Base-by-base conservation (phyloP, 352 stramenopile genomes). In the Phytopythium oedochilum region DNA sequence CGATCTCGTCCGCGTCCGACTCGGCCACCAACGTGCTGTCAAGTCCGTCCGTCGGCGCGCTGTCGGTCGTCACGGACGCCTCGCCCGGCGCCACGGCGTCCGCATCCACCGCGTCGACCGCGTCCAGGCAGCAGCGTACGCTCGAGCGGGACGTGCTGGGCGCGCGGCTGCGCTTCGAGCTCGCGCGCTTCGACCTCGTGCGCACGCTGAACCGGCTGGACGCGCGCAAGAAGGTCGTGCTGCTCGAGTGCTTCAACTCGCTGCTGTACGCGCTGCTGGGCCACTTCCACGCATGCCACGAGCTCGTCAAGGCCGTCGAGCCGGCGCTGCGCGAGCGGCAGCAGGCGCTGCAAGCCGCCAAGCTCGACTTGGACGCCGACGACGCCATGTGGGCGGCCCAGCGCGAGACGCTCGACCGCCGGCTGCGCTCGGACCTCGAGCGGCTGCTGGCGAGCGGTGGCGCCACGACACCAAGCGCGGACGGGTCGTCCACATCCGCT, bases 221-320 rank as follows among this genome's bases (percentile, higher is more conserved):
- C 48, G 86, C 73, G 40, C 83, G 88, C 58, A 95, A 95, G 65
- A 95, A 93, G 47, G 81, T 92, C 29, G 63, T 92, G 22, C 65
- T 95, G 10, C 72, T 92, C 31, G 86, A 95, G 55, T 89, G 79
- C 52, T 90, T 92, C 61, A 92, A 94, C 44, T 89, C 86, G 34
- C 87, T 75, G 28, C 32, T 95, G 51, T 92, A 91, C 43, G 81
- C 85, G 4, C 88, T 91, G 22, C 57, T 92, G 34, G 70, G 78
- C 1, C 85, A 95, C 40, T 93, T 90, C 35, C 83, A 92, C 47
- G 81, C 83, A 10, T 89, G 85, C 39, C 79, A 91, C 43, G 83
- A 93, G 45, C 73, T 93, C 3, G 53, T 95, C 39, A 89, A 92
- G 57, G 86, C 70, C 17, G 68, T 92, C 38, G 85, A 95, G 54